Conservation (phyloP, 768 basidiomycete genomes). For the Boletus patriciae region DNA sequence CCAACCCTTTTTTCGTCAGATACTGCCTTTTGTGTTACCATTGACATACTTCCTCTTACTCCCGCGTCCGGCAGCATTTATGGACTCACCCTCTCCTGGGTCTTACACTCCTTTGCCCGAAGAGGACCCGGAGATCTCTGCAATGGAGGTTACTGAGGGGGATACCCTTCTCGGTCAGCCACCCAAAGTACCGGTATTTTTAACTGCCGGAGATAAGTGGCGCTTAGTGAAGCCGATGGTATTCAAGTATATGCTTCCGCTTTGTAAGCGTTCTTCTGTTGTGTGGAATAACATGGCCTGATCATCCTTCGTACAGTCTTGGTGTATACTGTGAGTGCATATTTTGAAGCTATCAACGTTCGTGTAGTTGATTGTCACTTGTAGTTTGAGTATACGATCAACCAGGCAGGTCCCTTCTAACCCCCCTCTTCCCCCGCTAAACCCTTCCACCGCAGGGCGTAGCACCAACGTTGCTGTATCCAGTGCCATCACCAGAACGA, state of each 20-base stretch:
- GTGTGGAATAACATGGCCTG: conserved; percentile 9
- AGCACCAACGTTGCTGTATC: conserved; percentile 85
- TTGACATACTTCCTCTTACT: conserved; percentile 75
- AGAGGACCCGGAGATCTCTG: conserved; percentile 25
- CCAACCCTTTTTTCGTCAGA: conserved; percentile 38
- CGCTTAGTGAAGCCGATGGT: conserved; percentile 76
- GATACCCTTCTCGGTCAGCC: conserved; percentile 28
- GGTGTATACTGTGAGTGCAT: conserved; percentile 55
- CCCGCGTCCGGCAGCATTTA: conserved; percentile 57
- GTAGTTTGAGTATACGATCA: conserved; percentile 92
- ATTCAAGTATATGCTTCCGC: conserved; percentile 85
- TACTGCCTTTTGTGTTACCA: conserved; percentile 81
- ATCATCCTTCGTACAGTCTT: conserved; percentile 41
- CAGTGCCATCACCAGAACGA: conserved; percentile 63
- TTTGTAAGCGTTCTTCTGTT: conserved; percentile 58
- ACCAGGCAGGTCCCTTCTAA: conserved; percentile 53
- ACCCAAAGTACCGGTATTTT: conserved; percentile 46
- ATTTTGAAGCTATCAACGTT: background rate
- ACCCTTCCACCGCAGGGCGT: conserved; percentile 57
- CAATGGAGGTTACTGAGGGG: conserved; percentile 28
- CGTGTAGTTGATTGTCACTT: conserved; percentile 7
- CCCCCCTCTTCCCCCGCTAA: background rate
- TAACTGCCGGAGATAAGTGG: conserved; percentile 79
- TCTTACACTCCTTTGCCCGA: conserved; percentile 41
- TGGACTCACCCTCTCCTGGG: conserved; percentile 38